Evolutionary conservation across 768 basidiomycete species (phyloP).

Genomic region (Arthromyces matolae): DNA sequence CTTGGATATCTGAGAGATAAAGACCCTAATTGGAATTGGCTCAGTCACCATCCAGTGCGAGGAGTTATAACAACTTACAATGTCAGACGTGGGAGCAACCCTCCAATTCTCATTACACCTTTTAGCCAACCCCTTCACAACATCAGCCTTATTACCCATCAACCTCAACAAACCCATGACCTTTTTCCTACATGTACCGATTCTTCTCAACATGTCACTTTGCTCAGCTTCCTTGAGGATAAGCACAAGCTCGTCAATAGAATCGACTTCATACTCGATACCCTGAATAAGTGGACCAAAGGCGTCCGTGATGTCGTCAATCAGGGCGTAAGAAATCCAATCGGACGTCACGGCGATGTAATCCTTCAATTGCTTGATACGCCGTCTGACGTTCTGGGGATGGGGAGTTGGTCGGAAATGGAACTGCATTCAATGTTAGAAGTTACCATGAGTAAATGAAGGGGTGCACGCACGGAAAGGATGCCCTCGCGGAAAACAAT

Average conservation of each 20-base stretch:
- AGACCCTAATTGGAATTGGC: slow-evolving; percentile 58
- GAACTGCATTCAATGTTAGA: slow-evolving; percentile 49
- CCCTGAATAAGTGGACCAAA: slow-evolving; percentile 98
- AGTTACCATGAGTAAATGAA: background rate
- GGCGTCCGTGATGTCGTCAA: slow-evolving; percentile 99
- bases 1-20: slow-evolving; percentile 93
- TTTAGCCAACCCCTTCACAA: slow-evolving; percentile 97
- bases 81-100: slow-evolving; percentile 95
- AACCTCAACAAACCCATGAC: slow-evolving; percentile 95
- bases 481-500: slow-evolving; percentile 98
- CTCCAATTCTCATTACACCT: slow-evolving; percentile 99
- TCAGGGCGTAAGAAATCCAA: slow-evolving; percentile 99
- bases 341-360: slow-evolving; percentile 98
- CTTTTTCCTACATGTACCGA: slow-evolving; percentile 98
- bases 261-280: slow-evolving; percentile 99
- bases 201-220: slow-evolving; percentile 95
- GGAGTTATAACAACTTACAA: slow-evolving; percentile 47
- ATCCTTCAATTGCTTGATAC: slow-evolving; percentile 98
- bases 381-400: slow-evolving; percentile 94
- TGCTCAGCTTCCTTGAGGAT: slow-evolving; percentile 95
- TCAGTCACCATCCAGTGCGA: background rate
- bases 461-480: slow-evolving; percentile 66
- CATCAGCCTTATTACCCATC: slow-evolving; percentile 99
- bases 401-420: slow-evolving; percentile 97
- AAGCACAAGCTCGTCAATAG: slow-evolving; percentile 95